Evolutionary conservation across 768 basidiomycete species (phyloP).

Genomic region (Russula dissimulans): DNA sequence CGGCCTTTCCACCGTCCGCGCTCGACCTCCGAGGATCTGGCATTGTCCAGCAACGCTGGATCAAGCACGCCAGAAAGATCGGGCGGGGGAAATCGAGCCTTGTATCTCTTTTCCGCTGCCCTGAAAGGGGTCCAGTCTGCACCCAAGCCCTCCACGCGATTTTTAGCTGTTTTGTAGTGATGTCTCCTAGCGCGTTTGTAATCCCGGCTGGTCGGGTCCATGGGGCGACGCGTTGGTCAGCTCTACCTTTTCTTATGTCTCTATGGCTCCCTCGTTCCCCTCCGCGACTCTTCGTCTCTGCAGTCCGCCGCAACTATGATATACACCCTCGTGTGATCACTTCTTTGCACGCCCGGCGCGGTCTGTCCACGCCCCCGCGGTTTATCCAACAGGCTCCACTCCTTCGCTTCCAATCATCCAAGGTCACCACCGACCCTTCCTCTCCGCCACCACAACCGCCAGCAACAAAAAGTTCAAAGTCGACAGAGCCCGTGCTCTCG

Average conservation of each 20-base stretch:
- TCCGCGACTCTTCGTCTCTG: constrained; percentile 35
- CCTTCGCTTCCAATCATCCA: constrained; percentile 7
- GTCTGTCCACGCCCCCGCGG: constrained; percentile 14
- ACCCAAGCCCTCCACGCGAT: constrained; percentile 38
- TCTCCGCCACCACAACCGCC: constrained; percentile 16
- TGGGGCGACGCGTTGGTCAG: not conserved
- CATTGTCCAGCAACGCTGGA: constrained; percentile 39
- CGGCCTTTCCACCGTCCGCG: constrained; percentile 42
- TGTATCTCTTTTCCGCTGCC: constrained; percentile 71
- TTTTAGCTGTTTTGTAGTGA: constrained; percentile 50
- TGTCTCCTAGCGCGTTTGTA: constrained; percentile 54
- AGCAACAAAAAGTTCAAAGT: constrained; percentile 28
- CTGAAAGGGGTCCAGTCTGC: constrained; percentile 66
- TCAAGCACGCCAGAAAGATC: constrained; percentile 65
- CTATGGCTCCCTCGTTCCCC: constrained; percentile 62
- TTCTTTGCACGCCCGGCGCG: constrained; percentile 4
- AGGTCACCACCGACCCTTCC: constrained; percentile 42
- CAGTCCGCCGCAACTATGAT: constrained; percentile 20
- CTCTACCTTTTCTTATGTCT: constrained; percentile 41
- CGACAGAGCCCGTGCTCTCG: constrained; percentile 39
- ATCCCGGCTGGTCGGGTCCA: constrained; percentile 37
- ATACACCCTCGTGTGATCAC: constrained; percentile 17
- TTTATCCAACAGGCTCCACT: constrained; percentile 9
- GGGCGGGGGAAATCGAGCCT: constrained; percentile 68
- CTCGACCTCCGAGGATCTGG: constrained; percentile 34